Base-by-base conservation (phyloP, 2,329 filamentous ascomycete genomes). In the Diplodia sapinea region DNA sequence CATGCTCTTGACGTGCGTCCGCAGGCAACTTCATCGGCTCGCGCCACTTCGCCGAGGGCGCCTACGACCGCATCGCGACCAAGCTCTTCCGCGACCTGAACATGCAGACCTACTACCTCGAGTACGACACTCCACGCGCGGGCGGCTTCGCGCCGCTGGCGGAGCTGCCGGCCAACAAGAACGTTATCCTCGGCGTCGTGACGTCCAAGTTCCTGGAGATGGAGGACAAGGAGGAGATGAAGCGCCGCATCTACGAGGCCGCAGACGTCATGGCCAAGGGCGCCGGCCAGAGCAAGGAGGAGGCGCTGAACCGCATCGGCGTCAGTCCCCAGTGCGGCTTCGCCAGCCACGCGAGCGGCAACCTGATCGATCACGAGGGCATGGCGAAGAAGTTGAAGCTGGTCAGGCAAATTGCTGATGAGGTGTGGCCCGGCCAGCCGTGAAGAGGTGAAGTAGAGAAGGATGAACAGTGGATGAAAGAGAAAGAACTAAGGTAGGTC, bases 291-390 rank as follows among this genome's bases (percentile, higher is more conserved):
- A 86, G 80, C 4, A 82, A 83, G 55, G 85, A 91, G 74, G 85
- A 91, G 77, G 89, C 89, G 0, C 80, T 93, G 40, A 85, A 88
- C 79, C 85, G 88, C 70, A 79, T 92, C 47, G 74, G 74, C 12
- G 71, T 75, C 9, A 73, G 72, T 54, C 73, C 72, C 50, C 73
- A 75, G 70, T 75, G 73, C 68, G 73, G 73, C 13, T 75, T 75
- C 78, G 90, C 89, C 51, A 91, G 88, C 47, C 90, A 93, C 75
- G 87, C 89, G 72, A 87, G 84, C 72, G 91, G 90, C 0, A 92
- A 93, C 74, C 84, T 87, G 17, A 83, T 93, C 68, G 85, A 83
- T 55, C 80, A 86, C 68, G 85, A 90, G 47, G 89, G 90, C 66
- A 89, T 92, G 87, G 86, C 86, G 79, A 86, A 83, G 76, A 93